A percentile compares a stretch with the other conserved stretches of the same genome.
Evolutionary conservation across 2,329 filamentous ascomycete genomes (phyloP).

Genomic region (Colletotrichum nymphaeae): DNA sequence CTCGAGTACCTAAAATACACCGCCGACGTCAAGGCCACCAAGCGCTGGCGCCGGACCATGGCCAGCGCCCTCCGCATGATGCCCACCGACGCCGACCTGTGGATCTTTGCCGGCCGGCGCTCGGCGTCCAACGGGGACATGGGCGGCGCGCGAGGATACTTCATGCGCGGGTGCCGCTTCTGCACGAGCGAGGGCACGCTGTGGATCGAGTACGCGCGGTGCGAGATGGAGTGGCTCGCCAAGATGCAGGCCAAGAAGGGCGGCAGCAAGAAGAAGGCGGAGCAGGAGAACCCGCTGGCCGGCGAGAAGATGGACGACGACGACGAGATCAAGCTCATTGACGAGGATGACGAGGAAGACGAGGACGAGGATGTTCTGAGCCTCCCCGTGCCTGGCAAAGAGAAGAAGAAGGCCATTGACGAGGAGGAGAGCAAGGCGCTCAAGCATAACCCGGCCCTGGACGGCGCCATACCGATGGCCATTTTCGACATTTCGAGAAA

Average conservation of each 20-base stretch:
- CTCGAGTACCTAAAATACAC: conserved; percentile 90
- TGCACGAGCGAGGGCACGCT: conserved; percentile 79
- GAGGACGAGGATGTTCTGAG: conserved; percentile 53
- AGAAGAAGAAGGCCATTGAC: conserved; percentile 61
- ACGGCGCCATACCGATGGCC: conserved; percentile 92
- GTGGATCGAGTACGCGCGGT: conserved; percentile 90
- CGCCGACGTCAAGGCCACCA: conserved; percentile 72
- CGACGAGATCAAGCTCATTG: conserved; percentile 57
- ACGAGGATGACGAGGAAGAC: conserved; percentile 58
- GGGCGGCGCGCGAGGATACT: conserved; percentile 84
- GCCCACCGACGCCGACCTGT: conserved; percentile 84
- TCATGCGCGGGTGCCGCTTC: conserved; percentile 90
- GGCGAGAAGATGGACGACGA: conserved; percentile 62
- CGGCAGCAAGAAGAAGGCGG: conserved; percentile 68
- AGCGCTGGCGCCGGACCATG: conserved; percentile 73
- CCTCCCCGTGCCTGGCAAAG: conserved; percentile 58
- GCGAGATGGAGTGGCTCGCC: conserved; percentile 92
- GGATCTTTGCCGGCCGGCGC: conserved; percentile 85
- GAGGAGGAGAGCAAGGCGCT: conserved; percentile 62
- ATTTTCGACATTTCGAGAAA: conserved; percentile 90
- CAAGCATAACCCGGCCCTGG: conserved; percentile 83
- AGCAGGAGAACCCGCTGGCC: conserved; percentile 53
- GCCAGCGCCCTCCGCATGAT: conserved; percentile 83
- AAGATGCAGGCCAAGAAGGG: conserved; percentile 81
- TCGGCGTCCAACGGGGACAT: conserved; percentile 88